Base-by-base conservation (phyloP, 495 filamentous ascomycete genomes). In the Friedmanniomyces endolithicus region DNA sequence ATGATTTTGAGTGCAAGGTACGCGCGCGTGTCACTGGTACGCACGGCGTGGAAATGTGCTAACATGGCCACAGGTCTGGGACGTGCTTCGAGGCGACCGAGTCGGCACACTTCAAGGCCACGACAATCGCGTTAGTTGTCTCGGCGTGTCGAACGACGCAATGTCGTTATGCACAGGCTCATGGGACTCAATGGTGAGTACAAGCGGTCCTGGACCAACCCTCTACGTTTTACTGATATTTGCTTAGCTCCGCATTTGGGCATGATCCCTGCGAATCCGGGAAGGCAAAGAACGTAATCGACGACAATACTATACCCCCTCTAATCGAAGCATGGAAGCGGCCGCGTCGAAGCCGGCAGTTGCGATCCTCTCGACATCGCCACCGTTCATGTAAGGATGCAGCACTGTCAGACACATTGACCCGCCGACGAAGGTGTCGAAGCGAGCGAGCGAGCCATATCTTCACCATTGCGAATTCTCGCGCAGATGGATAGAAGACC, bases 1-100 rank as follows among this genome's bases (percentile, higher is more conserved):
- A 98, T 64, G 92, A 98, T 65, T 98, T 96, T 66, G 92, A 98
- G 72, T 98, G 92, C 86, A 98, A 98, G 84, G 92, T 96, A 12
- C 58, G 48, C 23, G 43, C 19, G 11, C n/a, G 24, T 48, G 31
- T 31, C 29, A 14, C 37, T 19, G 4, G 23, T 47, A 47, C 44
- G 8, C 19, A 22, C 6, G 24, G 6, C 20, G 11, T 27, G 27
- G 27, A 31, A 9, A 11, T 24, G 12, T 53, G 43, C 27, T 48
- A 20, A 45, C 55, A 17, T 31, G 11, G 24, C 39, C 37, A 40
- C 53, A 97, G 90, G 92, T 98, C 37, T 98, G 92, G 92, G 92
- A 98, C 75, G 80, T 94, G 52, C 86, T 95, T 39, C 87, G 92
- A 53, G 92, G 90, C 48, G 92, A 98, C 68, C 94, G 94, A 71